Conservation (phyloP, 306 rosid genomes). For the Quercus alba region DNA sequence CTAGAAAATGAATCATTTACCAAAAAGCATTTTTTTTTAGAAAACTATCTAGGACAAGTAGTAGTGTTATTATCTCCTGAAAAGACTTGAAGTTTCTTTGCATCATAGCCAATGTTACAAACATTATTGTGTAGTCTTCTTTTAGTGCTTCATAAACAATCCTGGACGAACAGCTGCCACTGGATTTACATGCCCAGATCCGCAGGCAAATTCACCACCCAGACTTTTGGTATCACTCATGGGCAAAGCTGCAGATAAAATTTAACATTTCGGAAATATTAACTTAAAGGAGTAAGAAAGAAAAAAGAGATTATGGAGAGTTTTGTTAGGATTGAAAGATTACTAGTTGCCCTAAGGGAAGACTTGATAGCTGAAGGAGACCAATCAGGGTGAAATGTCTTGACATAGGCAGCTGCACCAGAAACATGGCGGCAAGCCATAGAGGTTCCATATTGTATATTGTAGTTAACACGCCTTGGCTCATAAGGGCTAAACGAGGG, state of each 20-base stretch:
- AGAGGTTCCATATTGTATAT: slow-evolving; percentile 27
- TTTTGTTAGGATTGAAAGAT: background rate
- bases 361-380: slow-evolving; percentile 38
- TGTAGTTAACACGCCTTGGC: background rate
- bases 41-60: background rate
- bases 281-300: background rate
- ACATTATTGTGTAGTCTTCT: slow-evolving; percentile 18
- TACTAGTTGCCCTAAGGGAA: slow-evolving; percentile 33
- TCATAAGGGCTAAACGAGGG: background rate
- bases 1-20: too few species aligned
- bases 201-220: slow-evolving; percentile 13
- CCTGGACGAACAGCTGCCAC: slow-evolving; percentile 14
- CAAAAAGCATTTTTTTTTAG: too few species aligned
- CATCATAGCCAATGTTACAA: slow-evolving; percentile 12
- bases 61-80: background rate
- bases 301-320: background rate
- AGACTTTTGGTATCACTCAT: background rate
- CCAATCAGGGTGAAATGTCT: slow-evolving; percentile 35
- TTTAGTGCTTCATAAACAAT: slow-evolving; percentile 16
- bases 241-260: background rate
- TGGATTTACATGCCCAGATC: slow-evolving; percentile 27
- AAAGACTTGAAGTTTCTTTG: background rate
- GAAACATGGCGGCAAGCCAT: slow-evolving; percentile 36
- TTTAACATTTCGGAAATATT: background rate
- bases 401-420: slow-evolving; percentile 35